phyloP scores from a whole-genome alignment of 2,329 filamentous ascomycete genomes.

The Thielaviopsis musarum region DNA sequence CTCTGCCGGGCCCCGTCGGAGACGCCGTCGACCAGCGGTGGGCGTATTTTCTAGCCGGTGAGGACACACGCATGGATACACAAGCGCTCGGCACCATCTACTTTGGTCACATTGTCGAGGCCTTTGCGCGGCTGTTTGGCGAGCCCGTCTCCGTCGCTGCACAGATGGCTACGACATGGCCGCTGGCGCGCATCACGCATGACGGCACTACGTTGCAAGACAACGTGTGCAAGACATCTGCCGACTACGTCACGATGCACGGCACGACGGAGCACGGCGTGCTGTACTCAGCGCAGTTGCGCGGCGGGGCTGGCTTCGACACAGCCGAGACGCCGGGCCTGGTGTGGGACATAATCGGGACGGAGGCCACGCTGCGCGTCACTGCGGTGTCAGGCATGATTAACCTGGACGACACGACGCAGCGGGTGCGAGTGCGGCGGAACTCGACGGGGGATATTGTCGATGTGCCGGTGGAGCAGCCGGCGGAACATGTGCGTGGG shows the following conservation, averaged over 20 bases:
- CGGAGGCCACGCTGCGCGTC: not conserved
- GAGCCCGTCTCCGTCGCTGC: not conserved
- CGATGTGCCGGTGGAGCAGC: not conserved
- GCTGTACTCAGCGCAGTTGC: not conserved
- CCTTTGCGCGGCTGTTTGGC: not conserved
- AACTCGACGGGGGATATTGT: not conserved
- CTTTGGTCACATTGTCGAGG: not conserved
- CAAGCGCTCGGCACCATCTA: not conserved
- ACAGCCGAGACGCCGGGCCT: not conserved
- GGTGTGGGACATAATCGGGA: not conserved
- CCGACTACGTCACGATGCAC: not conserved
- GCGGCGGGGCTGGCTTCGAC: not conserved
- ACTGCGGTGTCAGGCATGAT: not conserved
- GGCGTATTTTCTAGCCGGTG: not conserved
- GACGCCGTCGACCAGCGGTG: not conserved
- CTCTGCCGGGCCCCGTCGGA: not conserved
- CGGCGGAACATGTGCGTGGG: not conserved
- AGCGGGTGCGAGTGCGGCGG: not conserved
- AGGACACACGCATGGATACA: not conserved
- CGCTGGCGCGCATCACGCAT: not conserved
- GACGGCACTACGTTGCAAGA: not conserved
- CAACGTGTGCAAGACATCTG: not conserved
- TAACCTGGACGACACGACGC: not conserved
- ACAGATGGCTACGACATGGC: not conserved
- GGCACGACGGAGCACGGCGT: not conserved